Conservation (phyloP, 495 filamentous ascomycete species). For the Xanthoparmelia taractica region DNA sequence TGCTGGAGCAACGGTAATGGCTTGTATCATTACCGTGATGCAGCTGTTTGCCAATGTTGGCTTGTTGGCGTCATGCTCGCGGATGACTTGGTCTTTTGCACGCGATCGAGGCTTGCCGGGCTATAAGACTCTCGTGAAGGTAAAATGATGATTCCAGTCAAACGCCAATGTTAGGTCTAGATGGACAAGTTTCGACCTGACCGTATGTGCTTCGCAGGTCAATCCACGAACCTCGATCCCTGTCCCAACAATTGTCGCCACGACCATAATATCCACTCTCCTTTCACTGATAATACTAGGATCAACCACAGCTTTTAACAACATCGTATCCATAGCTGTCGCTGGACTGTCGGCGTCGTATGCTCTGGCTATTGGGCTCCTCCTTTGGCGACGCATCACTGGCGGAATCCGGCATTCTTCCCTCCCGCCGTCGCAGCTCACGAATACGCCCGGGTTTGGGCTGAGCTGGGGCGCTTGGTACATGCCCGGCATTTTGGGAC, state of each 20-base stretch:
- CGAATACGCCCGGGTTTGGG: neutral
- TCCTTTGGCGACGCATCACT: conserved; percentile 41
- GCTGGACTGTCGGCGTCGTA: conserved; percentile 38
- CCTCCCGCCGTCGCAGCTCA: conserved; percentile 4
- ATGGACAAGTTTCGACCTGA: neutral
- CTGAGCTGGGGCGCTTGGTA: conserved; percentile 31
- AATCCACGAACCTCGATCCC: conserved; percentile 39
- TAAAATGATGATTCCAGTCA: conserved; percentile 10
- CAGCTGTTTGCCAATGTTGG: conserved; percentile 41
- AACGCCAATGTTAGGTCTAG: neutral
- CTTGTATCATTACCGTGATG: conserved; percentile 40
- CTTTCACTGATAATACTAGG: conserved; percentile 40
- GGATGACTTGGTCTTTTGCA: conserved; percentile 54
- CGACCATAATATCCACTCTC: conserved; percentile 30
- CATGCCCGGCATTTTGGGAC: conserved; percentile 31
- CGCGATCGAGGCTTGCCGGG: conserved; percentile 50
- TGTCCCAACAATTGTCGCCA: conserved; percentile 40
- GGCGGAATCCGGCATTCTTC: conserved; percentile 29
- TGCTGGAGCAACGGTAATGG: conserved; percentile 40
- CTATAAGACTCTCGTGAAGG: conserved; percentile 17
- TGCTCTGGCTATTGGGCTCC: conserved; percentile 34
- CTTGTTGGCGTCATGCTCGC: conserved; percentile 44
- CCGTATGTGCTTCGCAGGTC: conserved; percentile 11
- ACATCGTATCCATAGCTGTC: conserved; percentile 35
- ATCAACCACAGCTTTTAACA: conserved; percentile 40